Base-by-base conservation (phyloP, 139 green algal genomes). In the Micractinium sp. region DNA sequence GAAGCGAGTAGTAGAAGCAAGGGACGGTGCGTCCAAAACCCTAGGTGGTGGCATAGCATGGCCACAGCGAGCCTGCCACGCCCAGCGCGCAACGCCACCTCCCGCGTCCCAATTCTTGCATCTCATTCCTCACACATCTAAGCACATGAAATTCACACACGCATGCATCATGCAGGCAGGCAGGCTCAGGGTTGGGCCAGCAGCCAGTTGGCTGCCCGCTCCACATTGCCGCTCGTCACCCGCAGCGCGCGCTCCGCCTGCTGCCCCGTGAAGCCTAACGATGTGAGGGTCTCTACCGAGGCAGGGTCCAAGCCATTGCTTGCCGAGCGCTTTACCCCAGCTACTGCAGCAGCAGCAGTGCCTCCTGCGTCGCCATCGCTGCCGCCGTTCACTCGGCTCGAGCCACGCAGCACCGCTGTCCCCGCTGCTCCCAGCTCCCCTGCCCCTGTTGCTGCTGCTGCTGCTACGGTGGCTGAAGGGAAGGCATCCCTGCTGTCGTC, bases 201-300 rank as follows among this genome's bases (percentile, higher is more conserved):
- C 25, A 94, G 82, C 87, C 85, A 94, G 67, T 94, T 90, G 9
- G 93, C 91, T 7, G 93, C 92, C 0, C 93, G 86, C 31, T 93
- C 89, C 0, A 94, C 79, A 74, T 92, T 87, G 5, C 91, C 92
- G 0, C 89, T 77, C 38, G 74, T 92, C 0, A 88, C 80, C 18
- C 83, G 88, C 69, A 95, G 88, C 74, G 93, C 92, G 7, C 87
- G 47, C 66, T 90, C 80, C 2, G 93, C 93, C 75, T 90, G 56
- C 23, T 82, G 39, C 12, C 36, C 56, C 16, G 31, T 85, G 73
- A 95, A 95, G 27, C 93, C 93, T 91, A 95, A 90, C 13, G 41
- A 76, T 4, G 73, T 90, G 61, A 94, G 69, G 27, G 41, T 79
- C 16, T 69, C 79, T 35, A 89, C 86, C 35, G 63, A 66, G 29